phyloP scores from a whole-genome alignment of 2,329 filamentous ascomycete genomes.

The Madurella mycetomatis region DNA sequence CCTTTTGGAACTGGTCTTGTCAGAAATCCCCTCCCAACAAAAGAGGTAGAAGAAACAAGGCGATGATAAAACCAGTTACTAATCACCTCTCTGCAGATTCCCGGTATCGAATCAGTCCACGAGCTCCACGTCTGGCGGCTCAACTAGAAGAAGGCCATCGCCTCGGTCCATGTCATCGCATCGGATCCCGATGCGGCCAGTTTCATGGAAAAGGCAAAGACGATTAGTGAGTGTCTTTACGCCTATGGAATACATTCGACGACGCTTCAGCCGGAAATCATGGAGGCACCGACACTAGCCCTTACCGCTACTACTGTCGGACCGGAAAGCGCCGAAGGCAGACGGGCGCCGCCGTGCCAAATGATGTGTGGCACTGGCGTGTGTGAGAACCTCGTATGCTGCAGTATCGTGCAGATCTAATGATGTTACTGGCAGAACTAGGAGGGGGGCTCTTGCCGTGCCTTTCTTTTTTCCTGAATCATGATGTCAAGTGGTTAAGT shows the following conservation, averaged over 20 bases:
- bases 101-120: constrained; percentile 62
- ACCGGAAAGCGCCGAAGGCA: neutral
- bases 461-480: too few relatives aligned
- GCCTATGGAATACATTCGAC: constrained; percentile 68
- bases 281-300: neutral
- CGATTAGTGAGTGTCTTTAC: constrained; percentile 64
- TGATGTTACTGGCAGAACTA: neutral
- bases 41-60: neutral
- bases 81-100: constrained; percentile 44
- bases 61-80: neutral
- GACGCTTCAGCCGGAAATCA: constrained; percentile 63
- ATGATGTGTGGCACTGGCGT: constrained; percentile 45
- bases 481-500: too few relatives aligned
- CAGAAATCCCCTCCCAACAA: neutral
- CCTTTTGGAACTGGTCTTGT: neutral
- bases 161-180: constrained; percentile 65
- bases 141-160: constrained; percentile 64
- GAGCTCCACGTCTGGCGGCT: constrained; percentile 72
- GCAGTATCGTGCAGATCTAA: constrained; percentile 26
- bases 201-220: constrained; percentile 58
- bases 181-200: constrained; percentile 49
- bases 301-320: neutral
- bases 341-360: constrained; percentile 37
- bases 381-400: constrained; percentile 51
- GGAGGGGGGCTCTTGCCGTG: too few relatives aligned